Percentiles rank a stretch among this genome's conserved stretches.
phyloP scores from a whole-genome alignment of 2,329 filamentous ascomycete species.

The Coniochaeta sp. region DNA sequence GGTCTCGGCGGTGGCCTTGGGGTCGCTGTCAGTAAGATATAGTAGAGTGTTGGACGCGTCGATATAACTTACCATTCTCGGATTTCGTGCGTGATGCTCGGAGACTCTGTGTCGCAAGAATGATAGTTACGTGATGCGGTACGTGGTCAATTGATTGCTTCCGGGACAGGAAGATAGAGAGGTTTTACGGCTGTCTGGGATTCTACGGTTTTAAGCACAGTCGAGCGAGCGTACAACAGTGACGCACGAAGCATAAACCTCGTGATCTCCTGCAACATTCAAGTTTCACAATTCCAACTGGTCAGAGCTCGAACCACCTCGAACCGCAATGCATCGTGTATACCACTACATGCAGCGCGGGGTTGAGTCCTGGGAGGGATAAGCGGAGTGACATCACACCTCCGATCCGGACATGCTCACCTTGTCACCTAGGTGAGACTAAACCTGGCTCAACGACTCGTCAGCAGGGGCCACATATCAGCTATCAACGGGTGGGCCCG shows the following conservation, averaged over 20 bases:
- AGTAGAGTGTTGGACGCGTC: neutral
- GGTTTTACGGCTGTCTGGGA: neutral
- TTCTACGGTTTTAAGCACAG: neutral
- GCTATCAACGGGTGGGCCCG: neutral
- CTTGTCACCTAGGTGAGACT: neutral
- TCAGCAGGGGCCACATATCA: no score
- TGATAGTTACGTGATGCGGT: neutral
- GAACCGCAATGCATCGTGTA: neutral
- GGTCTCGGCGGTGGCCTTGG: constrained; percentile 44
- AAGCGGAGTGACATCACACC: neutral
- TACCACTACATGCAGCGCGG: no score
- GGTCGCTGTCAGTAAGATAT: neutral
- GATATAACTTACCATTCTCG: neutral
- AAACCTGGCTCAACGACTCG: neutral
- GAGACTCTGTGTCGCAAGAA: neutral
- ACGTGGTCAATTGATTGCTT: neutral
- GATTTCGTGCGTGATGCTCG: neutral
- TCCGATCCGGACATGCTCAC: neutral
- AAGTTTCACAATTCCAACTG: neutral
- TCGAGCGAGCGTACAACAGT: neutral
- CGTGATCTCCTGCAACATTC: neutral
- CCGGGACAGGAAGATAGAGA: neutral
- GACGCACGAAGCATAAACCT: neutral
- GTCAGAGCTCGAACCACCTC: neutral
- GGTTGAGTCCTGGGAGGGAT: neutral